Evolutionary conservation across 352 stramenopile species (phyloP).

Genomic region (Globisporangium cystogenes): DNA sequence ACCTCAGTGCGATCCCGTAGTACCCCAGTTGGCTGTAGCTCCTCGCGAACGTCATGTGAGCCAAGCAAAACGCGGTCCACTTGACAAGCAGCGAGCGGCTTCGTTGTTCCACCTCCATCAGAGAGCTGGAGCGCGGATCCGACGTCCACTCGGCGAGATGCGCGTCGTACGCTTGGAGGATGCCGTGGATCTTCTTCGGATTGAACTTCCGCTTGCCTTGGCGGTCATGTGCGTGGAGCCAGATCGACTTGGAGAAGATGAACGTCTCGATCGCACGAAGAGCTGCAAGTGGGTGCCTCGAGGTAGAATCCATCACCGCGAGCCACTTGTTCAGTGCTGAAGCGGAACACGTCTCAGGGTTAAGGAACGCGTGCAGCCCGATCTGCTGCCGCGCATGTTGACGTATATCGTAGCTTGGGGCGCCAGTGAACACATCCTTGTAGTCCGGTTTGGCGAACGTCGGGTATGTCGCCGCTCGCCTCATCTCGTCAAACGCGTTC

Average conservation of each 20-base stretch:
- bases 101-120: slow-evolving; percentile 26
- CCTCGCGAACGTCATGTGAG: slow-evolving; percentile 18
- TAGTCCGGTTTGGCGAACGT: background rate
- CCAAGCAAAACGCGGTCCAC: slow-evolving; percentile 40
- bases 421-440: background rate
- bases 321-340: slow-evolving; percentile 8
- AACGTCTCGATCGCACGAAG: slow-evolving; percentile 27
- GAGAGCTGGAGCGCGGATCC: slow-evolving; percentile 9
- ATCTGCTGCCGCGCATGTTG: background rate
- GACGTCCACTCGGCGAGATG: slow-evolving; percentile 10
- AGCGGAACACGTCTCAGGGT: background rate
- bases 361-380: background rate
- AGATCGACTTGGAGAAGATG: slow-evolving; percentile 15
- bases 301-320: background rate
- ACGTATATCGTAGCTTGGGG: background rate
- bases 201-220: background rate
- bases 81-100: slow-evolving; percentile 33
- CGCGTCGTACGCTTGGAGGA: slow-evolving; percentile 6
- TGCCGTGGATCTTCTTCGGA: background rate
- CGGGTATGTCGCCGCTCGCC: background rate
- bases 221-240: background rate
- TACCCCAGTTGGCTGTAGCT: slow-evolving; percentile 12
- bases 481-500: background rate
- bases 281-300: slow-evolving; percentile 1
- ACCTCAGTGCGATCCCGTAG: slow-evolving; percentile 42